Evolutionary conservation across 1,284 basidiomycete species (phyloP), one percentile per base, ranked within the genome.

Genomic region (Leucoagaricus sp.): DNA sequence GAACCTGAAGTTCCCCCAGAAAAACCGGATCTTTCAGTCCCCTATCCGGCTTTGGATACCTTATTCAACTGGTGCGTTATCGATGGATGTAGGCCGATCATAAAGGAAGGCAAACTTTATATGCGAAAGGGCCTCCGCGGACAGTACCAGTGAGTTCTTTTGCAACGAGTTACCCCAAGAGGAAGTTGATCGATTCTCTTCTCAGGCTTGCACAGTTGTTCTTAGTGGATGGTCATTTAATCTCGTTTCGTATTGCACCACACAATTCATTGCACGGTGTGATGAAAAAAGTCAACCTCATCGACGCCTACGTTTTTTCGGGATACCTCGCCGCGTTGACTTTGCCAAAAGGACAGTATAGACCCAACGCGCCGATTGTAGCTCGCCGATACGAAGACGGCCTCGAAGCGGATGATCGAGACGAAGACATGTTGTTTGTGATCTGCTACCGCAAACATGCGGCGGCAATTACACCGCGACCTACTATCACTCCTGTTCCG

Each of bases 21-120:
- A 61, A 69, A 76, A 4, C 79, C 81, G 1, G 79, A 85, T 63
- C 72, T 77, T 19, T 80, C 82, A 25, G 72, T 75, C 6, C 74
- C 81, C 8, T 72, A 85, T 34, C 80, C 84, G 2, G 81, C 84
- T 25, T 70, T 92, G 49, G 76, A 80, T 53, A 75, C 78, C 7
- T 71, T 92, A 50, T 93, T 89, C 76, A 88, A 87, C 63, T 93
- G 91, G 93, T 95, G 91, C 67, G 75, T 85, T 4, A 66, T 94
- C 59, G 82, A 88, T 40, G 84, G 82, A 6, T 95, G 93, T 64
- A 81, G 84, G 57, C 79, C 89, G 7, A 85, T 94, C 53, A 69
- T 86, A 34, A 86, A 84, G 64, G 79, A 81, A 5, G 93, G 93
- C 0, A 83, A 84, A 50, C 68, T 91, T 13, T 94, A 84, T 65